Conservation (phyloP, 768 basidiomycete species). For the Rhodocollybia butyracea region DNA sequence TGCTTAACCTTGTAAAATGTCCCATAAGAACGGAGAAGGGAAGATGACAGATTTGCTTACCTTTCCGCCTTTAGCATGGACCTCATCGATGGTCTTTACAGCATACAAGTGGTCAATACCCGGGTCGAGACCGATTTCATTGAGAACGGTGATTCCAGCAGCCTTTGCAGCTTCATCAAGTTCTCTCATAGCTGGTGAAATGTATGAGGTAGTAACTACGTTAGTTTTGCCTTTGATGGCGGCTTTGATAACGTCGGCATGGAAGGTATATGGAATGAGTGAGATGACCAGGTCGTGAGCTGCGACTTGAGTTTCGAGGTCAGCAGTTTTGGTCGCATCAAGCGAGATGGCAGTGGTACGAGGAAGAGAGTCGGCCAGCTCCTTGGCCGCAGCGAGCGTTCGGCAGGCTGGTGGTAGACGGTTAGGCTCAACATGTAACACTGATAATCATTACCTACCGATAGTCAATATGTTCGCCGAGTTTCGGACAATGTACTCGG, state of each 20-base stretch:
- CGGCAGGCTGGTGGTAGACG: constrained; percentile 63
- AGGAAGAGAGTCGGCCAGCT: constrained; percentile 64
- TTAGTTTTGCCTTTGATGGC: constrained; percentile 85
- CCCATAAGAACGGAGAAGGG: constrained; percentile 3
- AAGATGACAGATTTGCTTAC: constrained; percentile 35
- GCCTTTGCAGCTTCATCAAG: constrained; percentile 78
- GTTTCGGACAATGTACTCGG: constrained; percentile 85
- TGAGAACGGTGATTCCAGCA: constrained; percentile 92
- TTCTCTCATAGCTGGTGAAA: constrained; percentile 87
- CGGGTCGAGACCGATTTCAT: constrained; percentile 97
- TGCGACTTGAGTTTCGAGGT: constrained; percentile 78
- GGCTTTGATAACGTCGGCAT: constrained; percentile 86
- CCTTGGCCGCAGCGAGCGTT: constrained; percentile 73
- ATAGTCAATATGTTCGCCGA: constrained; percentile 83
- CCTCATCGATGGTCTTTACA: constrained; percentile 90
- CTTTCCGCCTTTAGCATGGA: constrained; percentile 94
- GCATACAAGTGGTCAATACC: constrained; percentile 95
- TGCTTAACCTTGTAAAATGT: constrained; percentile 61
- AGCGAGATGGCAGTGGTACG: constrained; percentile 73
- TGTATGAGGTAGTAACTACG: constrained; percentile 95
- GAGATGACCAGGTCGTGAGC: constrained; percentile 93
- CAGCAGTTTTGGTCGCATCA: constrained; percentile 69
- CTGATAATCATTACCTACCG: constrained; percentile 39
- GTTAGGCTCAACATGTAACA: neutral
- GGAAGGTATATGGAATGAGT: constrained; percentile 93